Evolutionary conservation across 345 rosid species (phyloP).

Genomic region (Bretschneidera sinensis): DNA sequence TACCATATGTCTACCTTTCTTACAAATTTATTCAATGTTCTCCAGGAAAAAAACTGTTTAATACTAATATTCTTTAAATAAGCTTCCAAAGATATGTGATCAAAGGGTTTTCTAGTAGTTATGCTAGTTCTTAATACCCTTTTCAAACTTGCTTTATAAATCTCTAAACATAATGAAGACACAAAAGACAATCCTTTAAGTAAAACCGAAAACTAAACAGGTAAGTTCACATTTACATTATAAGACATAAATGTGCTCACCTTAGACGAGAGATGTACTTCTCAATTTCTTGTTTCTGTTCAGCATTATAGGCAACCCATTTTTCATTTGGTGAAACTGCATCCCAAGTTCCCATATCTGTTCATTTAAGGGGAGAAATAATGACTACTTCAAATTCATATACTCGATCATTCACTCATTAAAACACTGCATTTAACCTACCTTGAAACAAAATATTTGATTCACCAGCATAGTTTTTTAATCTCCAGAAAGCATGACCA

Average conservation of each 20-base stretch:
- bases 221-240: background rate
- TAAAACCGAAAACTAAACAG: too few species aligned
- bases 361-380: slow-evolving; percentile 14
- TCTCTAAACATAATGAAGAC: too few species aligned
- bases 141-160: too few species aligned
- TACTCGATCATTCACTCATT: background rate
- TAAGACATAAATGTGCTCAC: slow-evolving; percentile 21
- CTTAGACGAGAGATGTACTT: slow-evolving; percentile 46
- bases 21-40: too few species aligned
- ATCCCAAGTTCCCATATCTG: slow-evolving; percentile 43
- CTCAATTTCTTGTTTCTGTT: slow-evolving; percentile 52
- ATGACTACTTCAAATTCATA: background rate
- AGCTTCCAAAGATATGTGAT: too few species aligned
- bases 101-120: too few species aligned
- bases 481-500: slow-evolving; percentile 61
- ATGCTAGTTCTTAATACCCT: too few species aligned
- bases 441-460: slow-evolving; percentile 69
- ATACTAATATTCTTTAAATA: too few species aligned
- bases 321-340: slow-evolving; percentile 40
- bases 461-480: slow-evolving; percentile 36
- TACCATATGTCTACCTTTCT: too few species aligned
- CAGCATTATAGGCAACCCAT: slow-evolving; percentile 54
- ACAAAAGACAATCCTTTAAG: too few species aligned
- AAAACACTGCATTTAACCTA: slow-evolving; percentile 12
- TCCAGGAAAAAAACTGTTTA: too few species aligned